Conservation (phyloP, 768 basidiomycete species). For the Rhizopogon vesiculosus region DNA sequence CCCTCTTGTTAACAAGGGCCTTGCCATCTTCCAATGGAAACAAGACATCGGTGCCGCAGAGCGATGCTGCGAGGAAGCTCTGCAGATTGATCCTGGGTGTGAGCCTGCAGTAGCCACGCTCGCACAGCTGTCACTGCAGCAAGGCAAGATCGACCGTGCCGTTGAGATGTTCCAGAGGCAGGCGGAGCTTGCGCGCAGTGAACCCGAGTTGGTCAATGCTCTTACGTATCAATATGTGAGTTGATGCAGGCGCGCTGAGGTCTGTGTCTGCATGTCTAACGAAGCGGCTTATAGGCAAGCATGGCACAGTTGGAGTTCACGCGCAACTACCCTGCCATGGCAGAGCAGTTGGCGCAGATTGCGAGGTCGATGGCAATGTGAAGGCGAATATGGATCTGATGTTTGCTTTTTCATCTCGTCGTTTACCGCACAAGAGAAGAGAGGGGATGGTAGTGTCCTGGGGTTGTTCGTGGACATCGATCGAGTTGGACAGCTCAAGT, state of each 20-base stretch:
- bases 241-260: conserved; percentile 3
- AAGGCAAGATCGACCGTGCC: conserved; percentile 82
- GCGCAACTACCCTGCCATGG: conserved; percentile 79
- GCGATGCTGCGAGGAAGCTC: conserved; percentile 80
- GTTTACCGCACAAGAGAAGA: neutral
- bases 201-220: conserved; percentile 78
- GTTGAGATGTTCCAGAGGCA: conserved; percentile 83
- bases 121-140: conserved; percentile 89
- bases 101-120: conserved; percentile 96
- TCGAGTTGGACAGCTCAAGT: neutral
- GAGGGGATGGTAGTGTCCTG: neutral
- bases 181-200: conserved; percentile 82
- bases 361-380: conserved; percentile 34
- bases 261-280: conserved; percentile 1
- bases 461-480: neutral
- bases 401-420: neutral
- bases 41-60: conserved; percentile 84
- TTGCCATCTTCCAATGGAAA: conserved; percentile 93
- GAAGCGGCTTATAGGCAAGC: conserved; percentile 53
- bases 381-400: neutral
- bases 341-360: conserved; percentile 55
- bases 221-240: conserved; percentile 76
- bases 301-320: conserved; percentile 80
- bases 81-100: conserved; percentile 86
- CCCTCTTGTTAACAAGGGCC: conserved; percentile 96